A percentile compares a stretch with the other conserved stretches of the same genome.
Evolutionary conservation across 1,284 basidiomycete genomes (phyloP).

Genomic region (Vanrija sp.): DNA sequence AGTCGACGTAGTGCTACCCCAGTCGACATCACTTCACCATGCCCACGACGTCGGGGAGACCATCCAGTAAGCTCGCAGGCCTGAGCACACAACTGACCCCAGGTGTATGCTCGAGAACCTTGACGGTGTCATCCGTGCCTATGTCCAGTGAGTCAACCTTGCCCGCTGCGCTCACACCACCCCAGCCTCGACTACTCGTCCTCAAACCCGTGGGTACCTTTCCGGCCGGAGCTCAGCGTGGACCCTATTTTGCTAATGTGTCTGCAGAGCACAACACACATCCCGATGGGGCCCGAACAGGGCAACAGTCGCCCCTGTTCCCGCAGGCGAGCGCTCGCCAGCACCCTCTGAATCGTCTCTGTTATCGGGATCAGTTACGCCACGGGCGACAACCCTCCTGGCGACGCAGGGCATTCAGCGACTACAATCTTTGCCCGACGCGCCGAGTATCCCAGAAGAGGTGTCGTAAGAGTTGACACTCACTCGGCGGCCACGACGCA

Average conservation of each 20-base stretch:
- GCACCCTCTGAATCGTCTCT: too few relatives aligned
- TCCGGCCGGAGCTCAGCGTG: too few relatives aligned
- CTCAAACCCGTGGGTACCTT: slow-evolving; percentile 31
- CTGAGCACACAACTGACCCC: not conserved
- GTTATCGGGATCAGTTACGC: too few relatives aligned
- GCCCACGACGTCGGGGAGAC: slow-evolving; percentile 52
- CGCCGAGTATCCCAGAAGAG: too few relatives aligned
- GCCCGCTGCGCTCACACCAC: slow-evolving; percentile 3
- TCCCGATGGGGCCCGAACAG: not conserved
- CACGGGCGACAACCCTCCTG: too few relatives aligned
- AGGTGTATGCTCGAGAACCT: slow-evolving; percentile 44
- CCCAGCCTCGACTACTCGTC: slow-evolving; percentile 35
- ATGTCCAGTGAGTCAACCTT: slow-evolving; percentile 41
- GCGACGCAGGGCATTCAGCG: too few relatives aligned
- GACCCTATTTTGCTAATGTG: too few relatives aligned
- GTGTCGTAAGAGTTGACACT: too few relatives aligned
- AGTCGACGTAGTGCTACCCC: slow-evolving; percentile 50
- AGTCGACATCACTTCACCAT: slow-evolving; percentile 46
- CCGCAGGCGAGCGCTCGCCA: slow-evolving; percentile 8
- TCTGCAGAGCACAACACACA: slow-evolving; percentile 2
- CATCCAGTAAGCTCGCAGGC: slow-evolving; percentile 33
- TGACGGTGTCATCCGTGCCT: slow-evolving; percentile 50
- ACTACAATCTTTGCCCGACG: too few relatives aligned
- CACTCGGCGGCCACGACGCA: too few relatives aligned
- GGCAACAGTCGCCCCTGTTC: not conserved